A percentile compares a stretch with the other conserved stretches of the same genome.
phyloP scores from a whole-genome alignment of 768 basidiomycete genomes.

The Leucocoprinus birnbaumii region DNA sequence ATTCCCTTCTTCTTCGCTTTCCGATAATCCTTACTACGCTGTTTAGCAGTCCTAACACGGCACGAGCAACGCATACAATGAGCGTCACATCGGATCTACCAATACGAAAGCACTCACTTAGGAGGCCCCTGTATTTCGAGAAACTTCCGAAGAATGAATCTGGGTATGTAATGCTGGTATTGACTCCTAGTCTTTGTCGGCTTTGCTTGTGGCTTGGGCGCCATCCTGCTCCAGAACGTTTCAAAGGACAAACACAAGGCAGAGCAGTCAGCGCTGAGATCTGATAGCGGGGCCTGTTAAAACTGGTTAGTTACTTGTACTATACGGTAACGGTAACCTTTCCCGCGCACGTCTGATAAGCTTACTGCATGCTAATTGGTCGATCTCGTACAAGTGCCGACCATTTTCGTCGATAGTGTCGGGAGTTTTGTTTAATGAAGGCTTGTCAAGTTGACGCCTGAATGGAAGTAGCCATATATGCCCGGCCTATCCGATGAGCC shows the following conservation, averaged over 20 bases:
- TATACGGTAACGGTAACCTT: too few species aligned
- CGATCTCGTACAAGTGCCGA: neutral
- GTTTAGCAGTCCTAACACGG: conserved; percentile 11
- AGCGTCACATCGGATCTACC: neutral
- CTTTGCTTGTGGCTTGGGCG: neutral
- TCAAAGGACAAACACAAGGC: neutral
- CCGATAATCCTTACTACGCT: conserved; percentile 13
- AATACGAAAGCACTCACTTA: conserved; percentile 4
- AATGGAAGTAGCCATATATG: neutral
- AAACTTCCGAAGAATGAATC: conserved; percentile 19
- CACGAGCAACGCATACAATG: neutral
- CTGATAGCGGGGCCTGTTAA: neutral
- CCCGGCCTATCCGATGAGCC: neutral
- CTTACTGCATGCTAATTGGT: neutral
- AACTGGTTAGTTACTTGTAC: neutral
- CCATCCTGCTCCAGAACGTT: neutral
- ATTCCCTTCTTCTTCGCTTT: conserved; percentile 13
- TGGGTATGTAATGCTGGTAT: conserved; percentile 20
- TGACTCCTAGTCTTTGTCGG: conserved; percentile 1
- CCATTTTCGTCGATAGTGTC: neutral
- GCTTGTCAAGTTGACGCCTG: too few species aligned
- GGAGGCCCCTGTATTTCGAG: conserved; percentile 8
- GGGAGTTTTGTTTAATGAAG: neutral
- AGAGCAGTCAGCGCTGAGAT: too few species aligned
- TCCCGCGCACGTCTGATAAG: neutral